A percentile compares a stretch with the other conserved stretches of the same genome.
These are phyloP conservation scores for Xylariaceae sp. DNA, from an alignment of 2,329 filamentous ascomycete genomes.

Conservation along the genomic window DNA sequence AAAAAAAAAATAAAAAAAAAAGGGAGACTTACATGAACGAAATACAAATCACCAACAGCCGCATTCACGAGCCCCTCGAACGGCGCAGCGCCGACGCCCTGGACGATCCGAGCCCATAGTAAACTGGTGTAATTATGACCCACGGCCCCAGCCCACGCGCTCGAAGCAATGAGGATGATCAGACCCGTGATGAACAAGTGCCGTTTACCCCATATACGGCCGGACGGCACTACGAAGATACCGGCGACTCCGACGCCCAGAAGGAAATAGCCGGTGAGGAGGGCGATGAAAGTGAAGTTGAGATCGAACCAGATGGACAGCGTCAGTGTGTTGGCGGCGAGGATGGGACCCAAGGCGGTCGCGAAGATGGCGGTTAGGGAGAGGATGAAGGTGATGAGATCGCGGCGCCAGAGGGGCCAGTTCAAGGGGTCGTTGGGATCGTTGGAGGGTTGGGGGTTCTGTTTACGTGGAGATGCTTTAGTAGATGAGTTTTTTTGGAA, in stretches of 20 bases:
- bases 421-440: constrained; percentile 82
- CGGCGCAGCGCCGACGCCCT: constrained; percentile 79
- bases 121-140: constrained; percentile 65
- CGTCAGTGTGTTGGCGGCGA: constrained; percentile 82
- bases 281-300: constrained; percentile 68
- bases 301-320: constrained; percentile 60
- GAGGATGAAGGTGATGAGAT: constrained; percentile 71
- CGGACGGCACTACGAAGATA: constrained; percentile 79
- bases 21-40: constrained; percentile 62
- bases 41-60: constrained; percentile 83
- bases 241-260: constrained; percentile 76
- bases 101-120: constrained; percentile 72
- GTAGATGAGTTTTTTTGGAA: background rate
- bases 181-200: constrained; percentile 79
- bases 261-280: constrained; percentile 82
- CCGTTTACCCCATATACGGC: constrained; percentile 86
- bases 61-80: constrained; percentile 90
- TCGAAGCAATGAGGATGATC: constrained; percentile 65
- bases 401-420: constrained; percentile 83
- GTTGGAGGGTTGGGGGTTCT: constrained; percentile 77
- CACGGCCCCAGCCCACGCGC: constrained; percentile 70
- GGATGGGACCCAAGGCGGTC: constrained; percentile 75
- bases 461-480: background rate
- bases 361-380: constrained; percentile 78
- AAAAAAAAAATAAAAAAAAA: too few species aligned